Evolutionary conservation across 192 early-diverging fungal genomes (phyloP), one percentile per base, ranked within the genome.

Genomic region (Gigaspora rosea): DNA sequence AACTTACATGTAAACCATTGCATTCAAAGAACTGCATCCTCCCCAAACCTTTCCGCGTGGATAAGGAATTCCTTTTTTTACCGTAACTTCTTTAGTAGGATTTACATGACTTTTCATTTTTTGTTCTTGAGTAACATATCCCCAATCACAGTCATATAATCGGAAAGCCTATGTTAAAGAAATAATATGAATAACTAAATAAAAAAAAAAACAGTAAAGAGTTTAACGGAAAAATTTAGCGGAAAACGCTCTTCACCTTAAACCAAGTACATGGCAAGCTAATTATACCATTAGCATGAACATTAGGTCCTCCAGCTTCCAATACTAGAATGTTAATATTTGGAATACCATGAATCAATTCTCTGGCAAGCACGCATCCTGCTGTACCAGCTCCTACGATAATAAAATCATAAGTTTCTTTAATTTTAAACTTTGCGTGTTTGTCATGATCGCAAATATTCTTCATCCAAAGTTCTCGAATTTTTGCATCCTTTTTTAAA

Each of bases 401-500:
- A 32, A 62, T 62, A 62, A 62, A 62, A 32, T 62, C 59, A 62
- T 33, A 62, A 62, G 27, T 33, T 32, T 62, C 59, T 32, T 62
- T 62, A 15, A 15, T 18, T 56, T n/a, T 56, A 18, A 56, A 18
- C 4, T 5, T 5, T 56, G 12, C 11, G 18, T 5, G 12, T n/a
- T 18, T 56, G 12, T 15, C 52, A 18, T n/a, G 8, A 56, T 56
- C 12, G 4, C 18, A n/a, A 56, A 56, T 56, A 56, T n/a, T 56
- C 12, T 56, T 56, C 18, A n/a, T 18, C 52, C 52, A 56, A 56
- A 56, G 52, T 5, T 56, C 52, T 56, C 52, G 12, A 56, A 56
- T n/a, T 18, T 56, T 18, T n/a, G 52, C 52, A 56, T 56, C 52
- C 7, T 41, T 41, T 41, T 41, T 41, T 41, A 41, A 41, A 6